Conservation (phyloP, 1,284 basidiomycete species). For the Anthracocystis panici-leucophaei region DNA sequence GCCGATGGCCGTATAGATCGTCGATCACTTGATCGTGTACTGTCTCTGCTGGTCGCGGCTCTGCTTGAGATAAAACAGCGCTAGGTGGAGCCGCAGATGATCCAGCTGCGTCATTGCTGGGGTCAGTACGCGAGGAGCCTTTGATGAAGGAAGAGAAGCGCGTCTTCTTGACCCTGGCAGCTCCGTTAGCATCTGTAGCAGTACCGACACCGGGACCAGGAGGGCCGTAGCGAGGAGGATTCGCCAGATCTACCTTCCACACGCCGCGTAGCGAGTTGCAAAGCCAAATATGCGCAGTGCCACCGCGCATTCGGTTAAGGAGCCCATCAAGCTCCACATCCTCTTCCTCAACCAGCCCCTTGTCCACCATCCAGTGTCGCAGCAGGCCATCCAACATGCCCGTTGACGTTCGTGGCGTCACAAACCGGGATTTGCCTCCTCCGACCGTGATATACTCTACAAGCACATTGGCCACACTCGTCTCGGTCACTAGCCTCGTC, state of each 20-base stretch:
- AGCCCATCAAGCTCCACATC: conserved; percentile 31
- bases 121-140: conserved; percentile 6
- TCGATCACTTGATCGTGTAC: conserved; percentile 33
- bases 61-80: background rate
- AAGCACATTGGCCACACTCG: conserved; percentile 47
- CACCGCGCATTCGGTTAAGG: conserved; percentile 8
- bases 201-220: background rate
- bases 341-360: conserved; percentile 31
- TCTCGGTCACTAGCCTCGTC: conserved; percentile 37
- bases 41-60: conserved; percentile 3
- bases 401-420: conserved; percentile 34
- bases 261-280: conserved; percentile 49
- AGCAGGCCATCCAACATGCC: conserved; percentile 49
- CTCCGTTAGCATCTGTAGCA: background rate
- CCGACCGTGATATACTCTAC: conserved; percentile 20
- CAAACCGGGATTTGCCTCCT: conserved; percentile 29
- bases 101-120: background rate
- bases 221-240: conserved; percentile 1
- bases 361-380: conserved; percentile 42
- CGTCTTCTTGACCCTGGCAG: conserved; percentile 23
- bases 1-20: conserved; percentile 40
- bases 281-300: conserved; percentile 36
- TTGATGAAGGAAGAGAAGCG: conserved; percentile 34
- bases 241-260: conserved; percentile 39
- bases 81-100: background rate